Conservation (phyloP, 768 basidiomycete species). For the Gloeopeniophorella convolvens region DNA sequence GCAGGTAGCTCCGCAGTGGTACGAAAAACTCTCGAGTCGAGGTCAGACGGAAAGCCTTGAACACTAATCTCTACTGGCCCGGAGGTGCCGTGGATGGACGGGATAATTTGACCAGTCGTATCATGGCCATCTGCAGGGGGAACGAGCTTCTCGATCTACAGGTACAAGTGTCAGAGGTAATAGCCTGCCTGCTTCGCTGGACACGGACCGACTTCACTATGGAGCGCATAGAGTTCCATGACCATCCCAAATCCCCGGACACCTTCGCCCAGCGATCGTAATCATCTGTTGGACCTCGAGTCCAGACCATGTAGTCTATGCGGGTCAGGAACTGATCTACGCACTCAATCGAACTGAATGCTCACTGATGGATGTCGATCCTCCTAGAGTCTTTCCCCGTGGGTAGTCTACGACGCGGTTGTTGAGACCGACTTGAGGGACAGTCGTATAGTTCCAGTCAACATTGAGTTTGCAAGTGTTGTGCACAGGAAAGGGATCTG, state of each 20-base stretch:
- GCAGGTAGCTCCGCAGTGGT: background rate
- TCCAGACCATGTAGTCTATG: constrained; percentile 11
- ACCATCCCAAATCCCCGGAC: constrained; percentile 13
- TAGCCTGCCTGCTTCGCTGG: too few species aligned
- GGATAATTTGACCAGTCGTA: constrained; percentile 14
- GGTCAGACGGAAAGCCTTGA: constrained; percentile 3
- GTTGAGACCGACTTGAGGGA: constrained; percentile 21
- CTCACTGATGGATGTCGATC: constrained; percentile 25
- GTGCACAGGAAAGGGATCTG: constrained; percentile 20
- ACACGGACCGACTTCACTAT: constrained; percentile 1
- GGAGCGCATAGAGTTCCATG: constrained; percentile 10
- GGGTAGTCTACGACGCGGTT: constrained; percentile 21
- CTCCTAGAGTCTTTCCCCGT: constrained; percentile 25
- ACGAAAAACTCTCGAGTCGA: constrained; percentile 8
- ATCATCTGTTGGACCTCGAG: constrained; percentile 10
- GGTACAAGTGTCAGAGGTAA: too few species aligned
- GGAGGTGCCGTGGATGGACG: constrained; percentile 3
- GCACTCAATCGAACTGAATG: background rate
- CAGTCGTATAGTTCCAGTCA: constrained; percentile 28
- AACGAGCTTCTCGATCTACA: constrained; percentile 14
- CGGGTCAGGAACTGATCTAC: background rate
- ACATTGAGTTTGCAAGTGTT: constrained; percentile 15
- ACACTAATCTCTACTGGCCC: constrained; percentile 12
- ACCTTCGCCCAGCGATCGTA: constrained; percentile 8
- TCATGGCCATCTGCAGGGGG: constrained; percentile 11